A percentile compares a stretch with the other conserved stretches of the same genome.
phyloP scores from a whole-genome alignment of 495 filamentous ascomycete genomes.

The Tirmania nivea region DNA sequence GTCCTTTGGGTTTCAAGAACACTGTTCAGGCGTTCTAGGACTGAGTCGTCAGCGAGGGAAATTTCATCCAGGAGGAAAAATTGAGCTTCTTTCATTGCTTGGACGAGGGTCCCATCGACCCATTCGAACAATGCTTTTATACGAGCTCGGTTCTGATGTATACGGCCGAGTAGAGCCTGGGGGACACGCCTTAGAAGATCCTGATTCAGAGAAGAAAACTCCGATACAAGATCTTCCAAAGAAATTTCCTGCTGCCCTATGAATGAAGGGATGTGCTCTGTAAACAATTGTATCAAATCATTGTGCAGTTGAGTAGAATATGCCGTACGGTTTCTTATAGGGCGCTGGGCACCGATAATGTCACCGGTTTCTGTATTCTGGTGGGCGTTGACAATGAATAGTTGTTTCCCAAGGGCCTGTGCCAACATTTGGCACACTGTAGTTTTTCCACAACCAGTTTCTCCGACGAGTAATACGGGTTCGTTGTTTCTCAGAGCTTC shows the following conservation, averaged over 20 bases:
- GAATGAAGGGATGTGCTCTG: background rate
- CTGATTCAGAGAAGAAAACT: constrained; percentile 14
- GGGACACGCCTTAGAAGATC: constrained; percentile 25
- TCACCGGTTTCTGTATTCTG: constrained; percentile 95
- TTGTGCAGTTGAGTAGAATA: constrained; percentile 41
- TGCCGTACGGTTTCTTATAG: constrained; percentile 58
- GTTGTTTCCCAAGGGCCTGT: constrained; percentile 44
- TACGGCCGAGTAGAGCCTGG: constrained; percentile 28
- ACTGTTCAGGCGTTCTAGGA: constrained; percentile 88
- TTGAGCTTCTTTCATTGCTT: constrained; percentile 73
- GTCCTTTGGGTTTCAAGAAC: constrained; percentile 79
- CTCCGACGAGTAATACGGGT: constrained; percentile 80
- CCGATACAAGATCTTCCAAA: background rate
- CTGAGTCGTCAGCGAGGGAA: constrained; percentile 91
- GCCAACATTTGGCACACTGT: constrained; percentile 86
- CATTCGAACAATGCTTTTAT: constrained; percentile 83
- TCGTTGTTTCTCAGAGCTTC: constrained; percentile 76
- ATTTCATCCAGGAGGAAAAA: constrained; percentile 96
- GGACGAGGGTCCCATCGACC: constrained; percentile 84
- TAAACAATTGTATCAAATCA: constrained; percentile 34
- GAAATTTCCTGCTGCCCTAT: background rate
- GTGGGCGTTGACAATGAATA: constrained; percentile 89
- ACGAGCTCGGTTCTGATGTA: constrained; percentile 37
- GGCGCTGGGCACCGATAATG: constrained; percentile 84
- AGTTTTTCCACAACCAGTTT: constrained; percentile 95